Evolutionary conservation across 2,329 filamentous ascomycete species (phyloP).

Genomic region (Trichoderma endophyticum): DNA sequence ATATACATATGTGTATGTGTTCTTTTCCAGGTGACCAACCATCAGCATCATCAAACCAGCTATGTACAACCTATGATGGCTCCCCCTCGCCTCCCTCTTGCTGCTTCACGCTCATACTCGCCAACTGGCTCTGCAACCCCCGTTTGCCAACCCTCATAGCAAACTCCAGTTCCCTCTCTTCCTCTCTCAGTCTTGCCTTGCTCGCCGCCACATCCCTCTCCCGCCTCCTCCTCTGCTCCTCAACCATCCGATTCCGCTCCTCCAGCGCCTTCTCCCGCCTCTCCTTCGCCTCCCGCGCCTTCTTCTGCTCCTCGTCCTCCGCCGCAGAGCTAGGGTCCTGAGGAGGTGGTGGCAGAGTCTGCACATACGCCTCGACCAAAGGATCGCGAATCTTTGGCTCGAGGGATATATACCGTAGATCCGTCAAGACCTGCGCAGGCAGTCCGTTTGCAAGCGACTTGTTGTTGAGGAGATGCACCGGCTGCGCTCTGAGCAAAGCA

Average conservation of each 20-base stretch:
- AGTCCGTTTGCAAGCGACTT: slow-evolving; percentile 54
- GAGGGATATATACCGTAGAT: slow-evolving; percentile 68
- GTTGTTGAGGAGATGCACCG: slow-evolving; percentile 57
- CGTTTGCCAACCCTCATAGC: slow-evolving; percentile 68
- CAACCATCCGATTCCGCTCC: slow-evolving; percentile 60
- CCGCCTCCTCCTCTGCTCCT: slow-evolving; percentile 60
- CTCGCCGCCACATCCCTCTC: slow-evolving; percentile 58
- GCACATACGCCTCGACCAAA: slow-evolving; percentile 64
- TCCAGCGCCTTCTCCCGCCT: slow-evolving; percentile 65
- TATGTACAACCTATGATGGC: slow-evolving; percentile 18
- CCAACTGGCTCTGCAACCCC: slow-evolving; percentile 61
- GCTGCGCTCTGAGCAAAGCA: slow-evolving; percentile 60
- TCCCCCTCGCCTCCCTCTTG: slow-evolving; percentile 25
- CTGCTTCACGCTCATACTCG: slow-evolving; percentile 30
- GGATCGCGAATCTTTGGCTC: slow-evolving; percentile 59
- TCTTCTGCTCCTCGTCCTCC: slow-evolving; percentile 51
- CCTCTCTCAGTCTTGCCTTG: slow-evolving; percentile 60
- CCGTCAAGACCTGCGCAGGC: slow-evolving; percentile 60
- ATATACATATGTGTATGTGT: neutral
- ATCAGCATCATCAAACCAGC: neutral
- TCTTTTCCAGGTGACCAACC: neutral
- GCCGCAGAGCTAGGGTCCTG: slow-evolving; percentile 38
- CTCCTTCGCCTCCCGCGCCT: slow-evolving; percentile 48
- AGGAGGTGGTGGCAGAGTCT: slow-evolving; percentile 59
- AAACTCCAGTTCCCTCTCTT: slow-evolving; percentile 63